These are phyloP conservation scores for Vicia faba DNA, from an alignment of 306 rosid species.

Conservation along the genomic window DNA sequence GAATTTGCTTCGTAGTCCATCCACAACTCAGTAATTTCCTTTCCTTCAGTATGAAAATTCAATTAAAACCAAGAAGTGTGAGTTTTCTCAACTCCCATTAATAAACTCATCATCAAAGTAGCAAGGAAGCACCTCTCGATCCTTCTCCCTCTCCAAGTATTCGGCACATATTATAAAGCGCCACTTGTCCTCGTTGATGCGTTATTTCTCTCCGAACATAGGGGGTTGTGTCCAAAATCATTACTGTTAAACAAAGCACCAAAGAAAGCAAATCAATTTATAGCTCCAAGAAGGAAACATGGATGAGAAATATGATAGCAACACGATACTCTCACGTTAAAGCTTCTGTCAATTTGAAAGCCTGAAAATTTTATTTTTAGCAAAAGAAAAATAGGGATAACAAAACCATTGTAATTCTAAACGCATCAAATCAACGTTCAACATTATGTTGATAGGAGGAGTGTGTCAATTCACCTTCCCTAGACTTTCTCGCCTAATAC, in stretches of 20 bases:
- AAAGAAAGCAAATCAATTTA: conserved; percentile 7
- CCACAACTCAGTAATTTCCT: conserved; percentile 84
- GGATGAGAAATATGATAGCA: conserved; percentile 4
- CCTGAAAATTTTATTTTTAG: neutral
- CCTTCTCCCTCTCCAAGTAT: conserved; percentile 95
- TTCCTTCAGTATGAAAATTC: conserved; percentile 50
- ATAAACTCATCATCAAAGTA: conserved; percentile 21
- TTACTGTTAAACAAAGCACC: conserved; percentile 52
- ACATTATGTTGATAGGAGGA: neutral
- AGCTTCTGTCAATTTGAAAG: conserved; percentile 25
- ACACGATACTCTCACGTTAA: neutral
- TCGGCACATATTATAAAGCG: conserved; percentile 82
- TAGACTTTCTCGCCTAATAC: neutral
- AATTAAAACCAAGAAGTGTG: conserved; percentile 34
- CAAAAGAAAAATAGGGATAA: neutral
- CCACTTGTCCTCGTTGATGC: conserved; percentile 64
- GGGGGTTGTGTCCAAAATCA: conserved; percentile 91
- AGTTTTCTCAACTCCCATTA: conserved; percentile 19
- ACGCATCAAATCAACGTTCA: conserved; percentile 13
- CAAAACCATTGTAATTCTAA: neutral
- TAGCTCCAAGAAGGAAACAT: neutral
- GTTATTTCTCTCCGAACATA: conserved; percentile 72
- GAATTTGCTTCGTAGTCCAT: conserved; percentile 78
- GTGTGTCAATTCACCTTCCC: neutral
- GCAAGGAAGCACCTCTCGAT: conserved; percentile 56